Evolutionary conservation across 306 rosid genomes (phyloP).

Genomic region (barrel medic (Medicago truncatula)): DNA sequence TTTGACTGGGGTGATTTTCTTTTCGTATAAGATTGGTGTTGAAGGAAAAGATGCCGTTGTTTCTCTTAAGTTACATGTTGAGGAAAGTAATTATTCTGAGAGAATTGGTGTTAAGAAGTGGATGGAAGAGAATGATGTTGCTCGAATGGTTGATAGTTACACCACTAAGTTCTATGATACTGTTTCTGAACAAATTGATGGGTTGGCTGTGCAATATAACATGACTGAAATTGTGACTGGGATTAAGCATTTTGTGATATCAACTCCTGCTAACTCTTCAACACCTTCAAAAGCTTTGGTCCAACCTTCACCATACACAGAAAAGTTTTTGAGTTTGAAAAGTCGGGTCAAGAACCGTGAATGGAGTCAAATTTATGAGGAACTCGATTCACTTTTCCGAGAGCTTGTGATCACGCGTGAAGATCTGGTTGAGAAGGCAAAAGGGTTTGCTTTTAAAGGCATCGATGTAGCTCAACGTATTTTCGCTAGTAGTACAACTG

Average conservation of each 20-base stretch:
- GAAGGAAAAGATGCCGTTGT: conserved; percentile 95
- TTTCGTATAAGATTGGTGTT: conserved; percentile 90
- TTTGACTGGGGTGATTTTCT: conserved; percentile 69
- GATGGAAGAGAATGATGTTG: conserved; percentile 96
- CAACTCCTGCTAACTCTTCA: conserved; percentile 56
- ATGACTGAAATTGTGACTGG: conserved; percentile 84
- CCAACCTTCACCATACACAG: conserved; percentile 65
- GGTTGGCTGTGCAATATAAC: conserved; percentile 87
- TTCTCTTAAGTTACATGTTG: conserved; percentile 77
- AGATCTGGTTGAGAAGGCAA: conserved; percentile 87
- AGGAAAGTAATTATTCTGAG: conserved; percentile 87
- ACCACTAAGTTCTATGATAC: conserved; percentile 78
- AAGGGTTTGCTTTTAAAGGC: conserved; percentile 77
- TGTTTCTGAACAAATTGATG: conserved; percentile 81
- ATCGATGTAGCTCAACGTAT: conserved; percentile 74
- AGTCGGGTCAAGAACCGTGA: conserved; percentile 63
- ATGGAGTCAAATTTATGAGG: conserved; percentile 77
- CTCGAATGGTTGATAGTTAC: conserved; percentile 85
- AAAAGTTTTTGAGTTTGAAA: conserved; percentile 77
- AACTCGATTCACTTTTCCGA: conserved; percentile 64
- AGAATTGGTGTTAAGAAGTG: conserved; percentile 80
- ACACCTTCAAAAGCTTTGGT: conserved; percentile 48
- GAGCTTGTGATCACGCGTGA: conserved; percentile 77
- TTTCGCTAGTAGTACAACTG: conserved; percentile 67
- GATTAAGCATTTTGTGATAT: conserved; percentile 78